Evolutionary conservation across 1,139 yeast species (phyloP).

Genomic region (Blastobotrys niveus): DNA sequence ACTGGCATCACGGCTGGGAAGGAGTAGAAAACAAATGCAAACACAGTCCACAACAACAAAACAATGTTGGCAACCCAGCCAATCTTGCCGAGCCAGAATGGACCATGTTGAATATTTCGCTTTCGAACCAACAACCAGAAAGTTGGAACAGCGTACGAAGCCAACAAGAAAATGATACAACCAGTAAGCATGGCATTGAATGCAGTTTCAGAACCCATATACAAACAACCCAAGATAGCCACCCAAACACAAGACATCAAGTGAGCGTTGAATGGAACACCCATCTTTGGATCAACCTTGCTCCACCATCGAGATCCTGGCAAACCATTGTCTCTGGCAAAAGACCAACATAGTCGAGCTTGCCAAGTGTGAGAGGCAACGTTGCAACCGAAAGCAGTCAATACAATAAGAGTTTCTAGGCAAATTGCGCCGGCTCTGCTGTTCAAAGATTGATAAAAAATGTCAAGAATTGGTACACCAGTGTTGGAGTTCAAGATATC

Average conservation of each 20-base stretch:
- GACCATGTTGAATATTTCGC: slow-evolving; percentile 49
- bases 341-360: slow-evolving; percentile 77
- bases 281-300: slow-evolving; percentile 54
- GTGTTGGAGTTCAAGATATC: slow-evolving; percentile 42
- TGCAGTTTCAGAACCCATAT: slow-evolving; percentile 62
- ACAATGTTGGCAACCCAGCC: slow-evolving; percentile 61
- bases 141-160: slow-evolving; percentile 76
- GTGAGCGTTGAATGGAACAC: slow-evolving; percentile 69
- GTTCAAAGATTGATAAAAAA: slow-evolving; percentile 39
- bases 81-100: slow-evolving; percentile 56
- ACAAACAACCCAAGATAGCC: slow-evolving; percentile 40
- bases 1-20: slow-evolving; percentile 71
- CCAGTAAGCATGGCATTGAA: slow-evolving; percentile 84
- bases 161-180: slow-evolving; percentile 68
- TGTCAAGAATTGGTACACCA: slow-evolving; percentile 55
- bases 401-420: slow-evolving; percentile 52
- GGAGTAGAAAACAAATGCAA: slow-evolving; percentile 58
- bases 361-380: slow-evolving; percentile 72
- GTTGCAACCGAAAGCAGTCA: slow-evolving; percentile 53
- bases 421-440: slow-evolving; percentile 50
- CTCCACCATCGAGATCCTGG: slow-evolving; percentile 56
- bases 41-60: slow-evolving; percentile 55
- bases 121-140: slow-evolving; percentile 44
- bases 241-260: slow-evolving; percentile 55
- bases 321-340: slow-evolving; percentile 79